These are phyloP conservation scores for Helenozyma baotianmanensis DNA, from an alignment of 805 yeast species.

Conservation along the genomic window DNA sequence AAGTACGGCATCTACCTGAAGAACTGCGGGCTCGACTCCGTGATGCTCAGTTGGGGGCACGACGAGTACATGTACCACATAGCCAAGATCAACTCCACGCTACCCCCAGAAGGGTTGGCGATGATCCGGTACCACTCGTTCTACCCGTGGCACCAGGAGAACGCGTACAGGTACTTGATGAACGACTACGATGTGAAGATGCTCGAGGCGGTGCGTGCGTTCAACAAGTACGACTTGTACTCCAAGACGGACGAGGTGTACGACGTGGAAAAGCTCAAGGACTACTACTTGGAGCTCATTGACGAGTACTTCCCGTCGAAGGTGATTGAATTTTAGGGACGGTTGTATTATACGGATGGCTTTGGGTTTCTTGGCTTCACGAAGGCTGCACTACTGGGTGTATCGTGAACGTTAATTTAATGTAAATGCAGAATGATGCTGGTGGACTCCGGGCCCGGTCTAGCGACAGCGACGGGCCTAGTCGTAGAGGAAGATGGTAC, in stretches of 20 bases:
- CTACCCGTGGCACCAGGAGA: slow-evolving; percentile 73
- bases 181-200: slow-evolving; percentile 55
- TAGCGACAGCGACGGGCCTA: too few species aligned
- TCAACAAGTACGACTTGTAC: slow-evolving; percentile 65
- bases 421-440: background rate
- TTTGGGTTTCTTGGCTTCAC: too few species aligned
- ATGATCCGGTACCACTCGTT: slow-evolving; percentile 74
- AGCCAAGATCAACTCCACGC: slow-evolving; percentile 57
- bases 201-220: slow-evolving; percentile 60
- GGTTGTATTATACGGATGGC: background rate
- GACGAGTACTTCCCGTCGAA: slow-evolving; percentile 63
- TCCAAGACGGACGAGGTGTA: slow-evolving; percentile 52
- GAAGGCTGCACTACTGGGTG: background rate
- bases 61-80: slow-evolving; percentile 75
- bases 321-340: slow-evolving; percentile 47
- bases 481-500: slow-evolving; percentile 45
- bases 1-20: slow-evolving; percentile 63
- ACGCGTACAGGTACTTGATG: slow-evolving; percentile 62
- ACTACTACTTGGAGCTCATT: slow-evolving; percentile 57
- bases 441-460: too few species aligned
- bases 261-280: slow-evolving; percentile 48
- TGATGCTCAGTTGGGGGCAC: slow-evolving; percentile 76
- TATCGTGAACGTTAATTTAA: background rate
- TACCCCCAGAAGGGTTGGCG: slow-evolving; percentile 65
- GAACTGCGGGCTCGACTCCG: slow-evolving; percentile 63